phyloP scores from a whole-genome alignment of 768 basidiomycete genomes.

The Mycena polygramma region DNA sequence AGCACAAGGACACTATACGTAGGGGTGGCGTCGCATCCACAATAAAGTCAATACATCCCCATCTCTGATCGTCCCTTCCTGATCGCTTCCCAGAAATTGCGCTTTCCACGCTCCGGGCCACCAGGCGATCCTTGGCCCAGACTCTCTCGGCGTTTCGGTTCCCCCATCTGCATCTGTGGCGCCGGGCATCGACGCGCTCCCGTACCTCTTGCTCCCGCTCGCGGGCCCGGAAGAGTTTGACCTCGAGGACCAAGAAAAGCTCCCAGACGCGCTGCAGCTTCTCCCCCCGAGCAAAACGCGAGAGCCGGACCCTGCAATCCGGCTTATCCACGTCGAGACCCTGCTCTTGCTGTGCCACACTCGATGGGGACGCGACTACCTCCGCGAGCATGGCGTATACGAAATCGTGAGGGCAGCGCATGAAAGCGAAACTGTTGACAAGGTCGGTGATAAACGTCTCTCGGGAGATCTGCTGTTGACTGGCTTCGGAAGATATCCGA shows the following conservation, averaged over 20 bases:
- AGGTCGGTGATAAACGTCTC: slow-evolving; percentile 55
- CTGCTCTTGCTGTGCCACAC: slow-evolving; percentile 91
- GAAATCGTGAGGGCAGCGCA: slow-evolving; percentile 86
- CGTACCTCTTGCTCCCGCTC: slow-evolving; percentile 88
- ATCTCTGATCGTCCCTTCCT: slow-evolving; percentile 29
- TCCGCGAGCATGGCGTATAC: slow-evolving; percentile 87
- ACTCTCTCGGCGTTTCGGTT: slow-evolving; percentile 66
- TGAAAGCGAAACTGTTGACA: slow-evolving; percentile 81
- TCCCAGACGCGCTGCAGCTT: slow-evolving; percentile 89
- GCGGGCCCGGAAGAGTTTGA: slow-evolving; percentile 97
- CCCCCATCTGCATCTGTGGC: slow-evolving; percentile 69
- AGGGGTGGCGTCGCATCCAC: slow-evolving; percentile 89
- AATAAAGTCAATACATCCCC: slow-evolving; percentile 69
- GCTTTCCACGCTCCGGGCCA: slow-evolving; percentile 79
- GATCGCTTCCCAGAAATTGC: slow-evolving; percentile 73
- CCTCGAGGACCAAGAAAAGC: slow-evolving; percentile 92
- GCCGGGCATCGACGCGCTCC: slow-evolving; percentile 87
- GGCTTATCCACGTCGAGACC: slow-evolving; percentile 90
- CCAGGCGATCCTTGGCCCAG: slow-evolving; percentile 76
- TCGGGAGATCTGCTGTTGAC: neutral
- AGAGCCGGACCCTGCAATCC: slow-evolving; percentile 81
- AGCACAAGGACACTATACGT: slow-evolving; percentile 88
- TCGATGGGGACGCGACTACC: slow-evolving; percentile 86
- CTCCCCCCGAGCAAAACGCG: slow-evolving; percentile 87
- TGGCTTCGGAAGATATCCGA: slow-evolving; percentile 74